Evolutionary conservation across 345 rosid genomes (phyloP).

Genomic region (Rubroshorea leprosula): DNA sequence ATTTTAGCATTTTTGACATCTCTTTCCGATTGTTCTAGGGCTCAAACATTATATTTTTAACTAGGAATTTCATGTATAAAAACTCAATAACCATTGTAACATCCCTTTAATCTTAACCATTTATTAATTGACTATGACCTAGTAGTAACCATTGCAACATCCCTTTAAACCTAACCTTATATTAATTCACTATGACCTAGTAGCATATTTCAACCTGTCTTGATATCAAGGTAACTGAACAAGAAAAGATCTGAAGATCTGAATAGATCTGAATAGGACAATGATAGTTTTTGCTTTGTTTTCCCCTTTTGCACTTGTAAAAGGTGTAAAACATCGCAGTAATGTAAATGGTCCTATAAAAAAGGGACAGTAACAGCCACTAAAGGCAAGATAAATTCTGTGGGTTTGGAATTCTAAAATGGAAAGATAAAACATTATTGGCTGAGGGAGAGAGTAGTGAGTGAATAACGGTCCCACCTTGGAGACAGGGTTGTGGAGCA

Average conservation of each 20-base stretch:
- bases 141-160: too few relatives aligned
- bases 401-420: neutral
- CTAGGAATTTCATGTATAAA: too few relatives aligned
- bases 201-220: too few relatives aligned
- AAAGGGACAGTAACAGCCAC: neutral
- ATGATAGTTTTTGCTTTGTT: conserved; percentile 2
- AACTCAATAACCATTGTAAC: too few relatives aligned
- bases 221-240: neutral
- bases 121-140: too few relatives aligned
- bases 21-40: too few relatives aligned
- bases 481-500: neutral
- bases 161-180: too few relatives aligned
- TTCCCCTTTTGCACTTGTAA: conserved; percentile 7
- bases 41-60: too few relatives aligned
- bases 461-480: too few relatives aligned
- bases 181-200: too few relatives aligned
- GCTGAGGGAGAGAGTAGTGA: neutral
- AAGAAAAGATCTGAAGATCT: conserved; percentile 4
- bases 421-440: neutral
- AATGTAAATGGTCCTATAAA: neutral
- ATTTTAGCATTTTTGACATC: too few relatives aligned
- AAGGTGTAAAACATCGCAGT: conserved; percentile 14
- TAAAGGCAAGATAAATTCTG: neutral
- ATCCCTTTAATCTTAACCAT: too few relatives aligned
- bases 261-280: neutral